A percentile compares a stretch with the other conserved stretches of the same genome.
These are phyloP conservation scores for Xylaria intraflava DNA, from an alignment of 495 filamentous ascomycete species.

Conservation along the genomic window DNA sequence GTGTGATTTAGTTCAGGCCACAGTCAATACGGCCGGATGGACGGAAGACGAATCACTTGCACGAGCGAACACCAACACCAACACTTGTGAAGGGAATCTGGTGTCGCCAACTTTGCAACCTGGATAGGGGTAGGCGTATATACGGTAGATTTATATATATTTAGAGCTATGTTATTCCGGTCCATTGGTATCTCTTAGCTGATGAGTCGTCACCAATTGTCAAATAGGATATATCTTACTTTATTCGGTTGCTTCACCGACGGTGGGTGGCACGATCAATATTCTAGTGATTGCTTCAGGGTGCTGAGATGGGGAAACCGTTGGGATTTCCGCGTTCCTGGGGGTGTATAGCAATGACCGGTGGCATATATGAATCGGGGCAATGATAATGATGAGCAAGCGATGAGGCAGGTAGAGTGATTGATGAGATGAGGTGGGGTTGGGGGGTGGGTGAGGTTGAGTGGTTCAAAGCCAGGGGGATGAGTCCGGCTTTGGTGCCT, in stretches of 20 bases:
- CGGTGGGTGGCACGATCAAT: no score
- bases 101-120: conserved; percentile 11
- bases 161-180: neutral
- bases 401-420: neutral
- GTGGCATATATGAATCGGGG: neutral
- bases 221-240: conserved; percentile 4
- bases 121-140: neutral
- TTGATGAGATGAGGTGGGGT: neutral
- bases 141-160: neutral
- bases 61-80: conserved; percentile 15
- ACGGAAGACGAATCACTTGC: conserved; percentile 4
- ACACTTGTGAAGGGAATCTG: neutral
- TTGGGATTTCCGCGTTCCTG: neutral
- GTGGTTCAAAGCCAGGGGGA: no score
- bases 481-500: conserved; percentile 1
- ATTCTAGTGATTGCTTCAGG: neutral
- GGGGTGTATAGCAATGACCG: neutral
- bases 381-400: neutral
- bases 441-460: no score
- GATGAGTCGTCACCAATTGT: neutral
- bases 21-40: conserved; percentile 3
- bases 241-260: neutral
- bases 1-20: conserved; percentile 10
- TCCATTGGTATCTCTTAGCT: neutral
- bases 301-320: neutral